Base-by-base conservation (phyloP, 768 basidiomycete species). In the Suillus sp. region DNA sequence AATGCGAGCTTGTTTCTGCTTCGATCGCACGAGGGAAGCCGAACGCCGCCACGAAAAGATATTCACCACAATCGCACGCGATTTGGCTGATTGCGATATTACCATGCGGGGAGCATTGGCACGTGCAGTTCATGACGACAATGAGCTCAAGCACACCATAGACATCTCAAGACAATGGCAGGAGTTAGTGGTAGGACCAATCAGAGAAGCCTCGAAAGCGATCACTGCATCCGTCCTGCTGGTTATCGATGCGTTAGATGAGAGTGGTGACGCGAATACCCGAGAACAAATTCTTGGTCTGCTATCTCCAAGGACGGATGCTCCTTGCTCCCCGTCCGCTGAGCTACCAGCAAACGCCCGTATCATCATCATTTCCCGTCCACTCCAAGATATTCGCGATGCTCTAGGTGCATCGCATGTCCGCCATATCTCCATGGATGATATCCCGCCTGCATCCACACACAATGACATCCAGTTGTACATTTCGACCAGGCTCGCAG, bases 221-320 rank as follows among this genome's bases (percentile, higher is more conserved):
- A 55, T 70, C 20, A 6, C 64, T 53, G 66, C 68, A 16, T 71
- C 68, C 14, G 64, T 72, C 10, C 40, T 71, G 4, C 59, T 73
- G 16, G 59, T 75, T 48, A 69, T 74, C n/a, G 74, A 75, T 45
- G 74, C 60, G 4, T 53, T 72, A 27, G 68, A 70, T 40, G 68
- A 66, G 51, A 68, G 66, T 40, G 61, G 62, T 7, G 53, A 67
- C 11, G 53, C 48, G 9, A 4, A 30, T 8, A 27, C 63, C 18
- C 65, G 67, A 16, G 48, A 54, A 25, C n/a, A n/a, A 5, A 63
- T 74, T 22, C 68, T 75, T n/a, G 0, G n/a, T 35, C 20, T 66
- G 11, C 45, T 67, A 14, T 25, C 64, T 20, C 22, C 32, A 3
- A 34, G 45, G 2, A 27, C 18, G 30, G 30, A 32, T 4, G 10